Evolutionary conservation across 306 rosid species (phyloP).

Genomic region (Lagenaria siceraria): DNA sequence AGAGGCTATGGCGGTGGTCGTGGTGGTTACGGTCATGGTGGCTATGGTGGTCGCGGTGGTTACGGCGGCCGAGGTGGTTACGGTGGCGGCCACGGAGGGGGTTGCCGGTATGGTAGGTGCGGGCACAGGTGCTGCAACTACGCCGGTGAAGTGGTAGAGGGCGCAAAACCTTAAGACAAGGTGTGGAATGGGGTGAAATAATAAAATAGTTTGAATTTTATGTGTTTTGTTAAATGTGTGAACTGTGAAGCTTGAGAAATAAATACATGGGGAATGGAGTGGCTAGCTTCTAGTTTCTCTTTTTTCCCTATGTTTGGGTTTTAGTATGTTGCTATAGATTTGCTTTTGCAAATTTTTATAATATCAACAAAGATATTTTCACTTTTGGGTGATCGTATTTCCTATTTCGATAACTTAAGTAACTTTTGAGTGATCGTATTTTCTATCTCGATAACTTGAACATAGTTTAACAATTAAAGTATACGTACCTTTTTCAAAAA

Average conservation of each 20-base stretch:
- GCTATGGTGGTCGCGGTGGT: not conserved
- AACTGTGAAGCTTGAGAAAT: not conserved
- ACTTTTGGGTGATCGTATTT: too few species aligned
- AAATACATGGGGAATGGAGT: not conserved
- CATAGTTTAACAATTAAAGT: too few species aligned
- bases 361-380: not conserved
- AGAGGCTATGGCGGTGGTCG: not conserved
- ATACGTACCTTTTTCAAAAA: too few species aligned
- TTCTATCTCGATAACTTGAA: too few species aligned
- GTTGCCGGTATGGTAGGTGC: conserved; percentile 38
- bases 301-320: not conserved
- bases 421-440: too few species aligned
- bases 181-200: not conserved
- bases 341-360: not conserved
- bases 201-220: not conserved
- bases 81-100: not conserved
- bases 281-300: not conserved
- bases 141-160: not conserved
- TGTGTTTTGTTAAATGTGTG: not conserved
- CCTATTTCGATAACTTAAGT: too few species aligned
- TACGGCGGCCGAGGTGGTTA: not conserved
- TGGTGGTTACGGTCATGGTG: not conserved
- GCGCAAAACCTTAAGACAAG: not conserved
- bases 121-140: conserved; percentile 29
- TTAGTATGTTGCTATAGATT: not conserved